A percentile compares a stretch with the other conserved stretches of the same genome.
Evolutionary conservation across 1,139 yeast genomes (phyloP).

Genomic region (Geotrichum fermentans): DNA sequence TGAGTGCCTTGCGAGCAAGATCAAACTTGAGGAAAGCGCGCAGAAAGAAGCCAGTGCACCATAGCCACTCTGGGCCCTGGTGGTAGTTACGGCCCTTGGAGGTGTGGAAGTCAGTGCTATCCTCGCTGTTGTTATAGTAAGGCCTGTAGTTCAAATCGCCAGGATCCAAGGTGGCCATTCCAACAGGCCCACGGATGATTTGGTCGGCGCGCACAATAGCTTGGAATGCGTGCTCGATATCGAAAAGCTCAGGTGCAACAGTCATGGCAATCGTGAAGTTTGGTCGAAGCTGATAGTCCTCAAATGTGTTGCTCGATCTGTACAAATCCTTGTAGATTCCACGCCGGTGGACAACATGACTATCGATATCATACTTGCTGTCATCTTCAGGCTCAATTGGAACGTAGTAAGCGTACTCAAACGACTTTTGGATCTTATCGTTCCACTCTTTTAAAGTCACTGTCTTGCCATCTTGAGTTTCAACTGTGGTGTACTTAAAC

Average conservation of each 20-base stretch:
- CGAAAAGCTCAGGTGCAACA: constrained; percentile 89
- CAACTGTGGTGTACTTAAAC: constrained; percentile 45
- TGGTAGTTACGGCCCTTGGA: constrained; percentile 95
- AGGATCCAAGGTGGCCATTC: constrained; percentile 90
- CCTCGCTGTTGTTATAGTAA: constrained; percentile 73
- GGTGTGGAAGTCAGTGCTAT: constrained; percentile 81
- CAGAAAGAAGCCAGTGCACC: constrained; percentile 83
- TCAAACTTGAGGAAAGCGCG: constrained; percentile 65
- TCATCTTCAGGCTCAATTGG: constrained; percentile 59
- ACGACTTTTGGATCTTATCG: constrained; percentile 57
- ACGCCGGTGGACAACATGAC: constrained; percentile 69
- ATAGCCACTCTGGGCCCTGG: constrained; percentile 98
- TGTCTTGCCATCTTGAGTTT: constrained; percentile 51
- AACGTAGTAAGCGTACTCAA: constrained; percentile 72
- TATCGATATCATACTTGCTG: constrained; percentile 53
- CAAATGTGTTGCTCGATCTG: constrained; percentile 76
- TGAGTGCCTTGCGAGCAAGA: constrained; percentile 35
- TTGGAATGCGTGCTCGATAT: constrained; percentile 51
- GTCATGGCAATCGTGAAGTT: constrained; percentile 89
- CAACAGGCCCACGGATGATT: constrained; percentile 78
- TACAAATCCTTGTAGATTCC: constrained; percentile 90
- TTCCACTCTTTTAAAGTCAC: constrained; percentile 67
- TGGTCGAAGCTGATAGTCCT: constrained; percentile 89
- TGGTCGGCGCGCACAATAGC: constrained; percentile 71
- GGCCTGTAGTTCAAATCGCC: constrained; percentile 89